A percentile compares a stretch with the other conserved stretches of the same genome.
Evolutionary conservation across 331 rosid genomes (phyloP).

Genomic region (Acacia pycnantha): DNA sequence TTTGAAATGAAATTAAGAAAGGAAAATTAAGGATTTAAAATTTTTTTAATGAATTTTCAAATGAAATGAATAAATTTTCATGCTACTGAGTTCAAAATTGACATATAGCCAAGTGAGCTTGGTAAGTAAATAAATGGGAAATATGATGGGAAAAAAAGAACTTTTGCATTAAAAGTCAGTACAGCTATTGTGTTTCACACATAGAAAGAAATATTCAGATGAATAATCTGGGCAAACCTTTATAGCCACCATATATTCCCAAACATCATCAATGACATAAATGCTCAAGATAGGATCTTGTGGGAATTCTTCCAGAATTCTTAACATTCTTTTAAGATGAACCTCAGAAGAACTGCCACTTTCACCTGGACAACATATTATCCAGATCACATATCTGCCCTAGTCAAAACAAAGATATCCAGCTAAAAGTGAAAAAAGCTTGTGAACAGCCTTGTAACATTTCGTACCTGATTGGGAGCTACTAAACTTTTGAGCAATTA

Average conservation of each 20-base stretch:
- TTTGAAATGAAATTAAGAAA: background rate
- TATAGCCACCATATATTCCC: constrained; percentile 96
- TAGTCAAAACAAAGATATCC: constrained; percentile 27
- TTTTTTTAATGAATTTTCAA: background rate
- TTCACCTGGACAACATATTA: constrained; percentile 58
- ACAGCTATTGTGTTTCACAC: background rate
- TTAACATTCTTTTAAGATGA: constrained; percentile 85
- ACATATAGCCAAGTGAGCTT: constrained; percentile 9
- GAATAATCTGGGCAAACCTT: constrained; percentile 54
- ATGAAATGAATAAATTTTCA: background rate
- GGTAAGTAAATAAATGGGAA: background rate
- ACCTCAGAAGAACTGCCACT: constrained; percentile 71
- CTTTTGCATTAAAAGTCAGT: constrained; percentile 3
- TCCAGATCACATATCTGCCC: constrained; percentile 23
- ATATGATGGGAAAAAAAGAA: background rate
- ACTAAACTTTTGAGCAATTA: constrained; percentile 87
- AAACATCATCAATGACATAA: constrained; percentile 94
- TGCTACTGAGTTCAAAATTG: background rate
- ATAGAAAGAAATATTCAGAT: constrained; percentile 5
- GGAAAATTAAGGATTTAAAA: background rate
- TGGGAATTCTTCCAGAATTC: constrained; percentile 90
- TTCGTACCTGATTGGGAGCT: constrained; percentile 64
- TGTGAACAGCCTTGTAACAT: constrained; percentile 43
- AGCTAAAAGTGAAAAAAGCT: constrained; percentile 14
- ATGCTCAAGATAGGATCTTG: constrained; percentile 81